Evolutionary conservation across 345 rosid species (phyloP).

Genomic region (Eucalyptus victrix): DNA sequence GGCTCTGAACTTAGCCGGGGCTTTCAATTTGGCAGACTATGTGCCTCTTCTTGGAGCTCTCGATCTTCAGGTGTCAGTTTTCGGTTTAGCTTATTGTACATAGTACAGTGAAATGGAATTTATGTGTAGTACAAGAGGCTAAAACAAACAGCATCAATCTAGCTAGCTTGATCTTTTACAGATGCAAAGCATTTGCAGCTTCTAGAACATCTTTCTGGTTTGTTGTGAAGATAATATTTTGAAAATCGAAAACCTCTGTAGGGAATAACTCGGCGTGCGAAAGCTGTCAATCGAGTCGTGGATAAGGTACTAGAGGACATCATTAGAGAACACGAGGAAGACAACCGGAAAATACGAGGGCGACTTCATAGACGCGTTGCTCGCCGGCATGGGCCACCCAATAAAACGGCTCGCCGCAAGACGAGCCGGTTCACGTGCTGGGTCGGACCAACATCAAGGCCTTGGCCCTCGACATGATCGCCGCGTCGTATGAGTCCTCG

Average conservation of each 20-base stretch:
- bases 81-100: not conserved
- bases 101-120: not conserved
- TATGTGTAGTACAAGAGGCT: not conserved
- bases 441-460: constrained; percentile 7
- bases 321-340: not conserved
- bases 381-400: not conserved
- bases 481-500: constrained; percentile 1
- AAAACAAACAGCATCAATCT: not conserved
- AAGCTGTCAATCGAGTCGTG: not conserved
- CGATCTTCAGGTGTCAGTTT: not conserved
- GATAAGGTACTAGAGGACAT: not conserved
- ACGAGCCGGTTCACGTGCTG: not conserved
- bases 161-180: not conserved
- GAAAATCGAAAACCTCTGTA: not conserved
- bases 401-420: not conserved
- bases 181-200: not conserved
- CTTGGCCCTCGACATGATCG: constrained; percentile 8
- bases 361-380: not conserved
- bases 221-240: not conserved
- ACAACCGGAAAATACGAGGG: not conserved
- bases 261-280: not conserved
- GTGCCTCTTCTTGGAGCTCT: not conserved
- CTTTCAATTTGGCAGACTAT: not conserved
- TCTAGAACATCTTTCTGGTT: not conserved
- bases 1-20: not conserved